Base-by-base conservation (phyloP, 192 early-diverging fungal genomes). In the Pecoramyces ruminantium region DNA sequence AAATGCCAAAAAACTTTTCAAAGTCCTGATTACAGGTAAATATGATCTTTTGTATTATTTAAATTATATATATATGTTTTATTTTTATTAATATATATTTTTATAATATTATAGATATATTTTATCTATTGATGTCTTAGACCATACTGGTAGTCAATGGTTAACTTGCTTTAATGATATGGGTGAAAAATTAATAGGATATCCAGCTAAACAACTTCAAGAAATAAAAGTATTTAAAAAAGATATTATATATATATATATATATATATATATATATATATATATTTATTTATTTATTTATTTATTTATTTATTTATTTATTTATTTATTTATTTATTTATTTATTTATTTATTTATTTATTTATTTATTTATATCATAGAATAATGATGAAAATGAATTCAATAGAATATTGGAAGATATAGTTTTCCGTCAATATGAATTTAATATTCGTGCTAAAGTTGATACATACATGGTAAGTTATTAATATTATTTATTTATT, bases 91-190 rank as follows among this genome's bases (percentile, higher is more conserved):
- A n/a, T n/a, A n/a, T n/a, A n/a, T 38, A 79, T 78, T 77, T 0
- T n/a, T 8, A 28, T 13, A 78, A 29, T 28, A 17, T 78, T 77
- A 79, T 82, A 85, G 86, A 78, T 90, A 97, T 83, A 91, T 98
- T 39, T 85, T 96, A 80, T 87, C 88, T 17, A 51, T 92, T 40
- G 90, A 87, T 79, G 85, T 94, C 28, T 85, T 87, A 78, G 98
- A 99, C 83, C 86, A 92, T 38, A 93, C 94, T 2, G 93, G 93
- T 30, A 90, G 93, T 81, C 83, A 87, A 30, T 98, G 93, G 93
- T 81, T 97, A 38, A 88, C 90, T 80, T 91, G 89, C 21, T 99
- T 99, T 84, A 95, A 98, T 84, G 98, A 98, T 4, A 79, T 87
- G 0, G 97, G 90, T 42, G 83, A 85, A 78, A 16, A 80, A 29